phyloP scores from a whole-genome alignment of 148 eudicot genomes.

The Rheum nobile region DNA sequence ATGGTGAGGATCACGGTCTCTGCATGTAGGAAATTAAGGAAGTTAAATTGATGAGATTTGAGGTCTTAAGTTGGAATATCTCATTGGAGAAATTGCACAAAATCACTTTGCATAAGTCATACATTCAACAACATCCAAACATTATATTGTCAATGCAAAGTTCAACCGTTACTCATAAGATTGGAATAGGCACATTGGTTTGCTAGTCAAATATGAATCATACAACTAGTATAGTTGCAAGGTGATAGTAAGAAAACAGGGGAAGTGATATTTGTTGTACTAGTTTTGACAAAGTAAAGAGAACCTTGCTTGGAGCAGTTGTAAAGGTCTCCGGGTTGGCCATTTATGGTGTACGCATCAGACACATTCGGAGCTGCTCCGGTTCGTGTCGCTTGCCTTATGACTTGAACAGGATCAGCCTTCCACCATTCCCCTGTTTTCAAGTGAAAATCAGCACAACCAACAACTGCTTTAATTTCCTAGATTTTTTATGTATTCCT shows the following conservation, averaged over 20 bases:
- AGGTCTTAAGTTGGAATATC: not conserved
- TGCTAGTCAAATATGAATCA: too few species aligned
- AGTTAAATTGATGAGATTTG: not conserved
- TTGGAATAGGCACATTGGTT: too few species aligned
- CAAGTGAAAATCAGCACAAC: not conserved
- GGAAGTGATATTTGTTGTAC: not conserved
- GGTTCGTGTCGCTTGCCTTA: constrained; percentile 59
- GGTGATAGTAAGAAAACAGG: not conserved
- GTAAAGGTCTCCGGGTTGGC: constrained; percentile 91
- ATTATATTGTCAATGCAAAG: not conserved
- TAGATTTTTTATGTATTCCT: not conserved
- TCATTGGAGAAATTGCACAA: too few species aligned
- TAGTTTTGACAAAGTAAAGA: not conserved
- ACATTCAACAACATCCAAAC: too few species aligned
- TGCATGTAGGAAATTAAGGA: constrained; percentile 22
- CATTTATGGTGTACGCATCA: constrained; percentile 85
- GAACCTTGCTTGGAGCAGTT: constrained; percentile 75
- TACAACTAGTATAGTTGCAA: too few species aligned
- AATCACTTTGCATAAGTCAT: not conserved
- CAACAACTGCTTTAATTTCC: not conserved
- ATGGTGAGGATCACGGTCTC: constrained; percentile 58
- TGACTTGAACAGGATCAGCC: constrained; percentile 51
- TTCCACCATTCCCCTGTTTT: constrained; percentile 93
- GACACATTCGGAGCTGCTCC: constrained; percentile 84
- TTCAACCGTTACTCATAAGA: too few species aligned